Evolutionary conservation across 257 asterid genomes (phyloP).

Genomic region (Fraxinus pennsylvanica): DNA sequence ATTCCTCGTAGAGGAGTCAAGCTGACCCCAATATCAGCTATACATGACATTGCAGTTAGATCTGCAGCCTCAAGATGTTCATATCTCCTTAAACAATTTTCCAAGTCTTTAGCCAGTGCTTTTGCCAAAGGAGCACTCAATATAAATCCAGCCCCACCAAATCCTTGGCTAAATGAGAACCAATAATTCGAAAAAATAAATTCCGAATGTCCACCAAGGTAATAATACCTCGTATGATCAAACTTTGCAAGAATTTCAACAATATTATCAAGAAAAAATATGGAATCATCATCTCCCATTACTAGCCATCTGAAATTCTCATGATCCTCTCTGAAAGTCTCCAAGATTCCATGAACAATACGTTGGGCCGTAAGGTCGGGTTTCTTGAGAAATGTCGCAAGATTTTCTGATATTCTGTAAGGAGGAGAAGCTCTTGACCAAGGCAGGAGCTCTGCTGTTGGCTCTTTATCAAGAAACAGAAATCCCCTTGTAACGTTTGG

Average conservation of each 20-base stretch:
- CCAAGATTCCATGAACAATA: constrained; percentile 64
- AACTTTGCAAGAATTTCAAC: constrained; percentile 44
- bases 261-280: constrained; percentile 64
- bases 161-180: constrained; percentile 58
- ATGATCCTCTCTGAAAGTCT: constrained; percentile 43
- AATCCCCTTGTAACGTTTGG: no score
- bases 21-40: constrained; percentile 63
- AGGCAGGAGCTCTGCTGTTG: not conserved
- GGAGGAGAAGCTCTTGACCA: constrained; percentile 1
- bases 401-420: constrained; percentile 43
- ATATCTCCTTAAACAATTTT: constrained; percentile 49
- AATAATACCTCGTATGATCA: constrained; percentile 58
- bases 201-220: constrained; percentile 65
- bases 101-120: constrained; percentile 49
- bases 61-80: constrained; percentile 45
- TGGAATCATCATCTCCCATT: constrained; percentile 74
- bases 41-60: constrained; percentile 53
- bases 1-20: constrained; percentile 55
- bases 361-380: constrained; percentile 35
- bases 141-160: constrained; percentile 74
- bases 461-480: no score
- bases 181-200: constrained; percentile 48
- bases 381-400: constrained; percentile 33
- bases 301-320: constrained; percentile 58
- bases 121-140: constrained; percentile 61